These are phyloP conservation scores for Floccularia luteovirens DNA, from an alignment of 768 basidiomycete genomes.

Conservation along the genomic window DNA sequence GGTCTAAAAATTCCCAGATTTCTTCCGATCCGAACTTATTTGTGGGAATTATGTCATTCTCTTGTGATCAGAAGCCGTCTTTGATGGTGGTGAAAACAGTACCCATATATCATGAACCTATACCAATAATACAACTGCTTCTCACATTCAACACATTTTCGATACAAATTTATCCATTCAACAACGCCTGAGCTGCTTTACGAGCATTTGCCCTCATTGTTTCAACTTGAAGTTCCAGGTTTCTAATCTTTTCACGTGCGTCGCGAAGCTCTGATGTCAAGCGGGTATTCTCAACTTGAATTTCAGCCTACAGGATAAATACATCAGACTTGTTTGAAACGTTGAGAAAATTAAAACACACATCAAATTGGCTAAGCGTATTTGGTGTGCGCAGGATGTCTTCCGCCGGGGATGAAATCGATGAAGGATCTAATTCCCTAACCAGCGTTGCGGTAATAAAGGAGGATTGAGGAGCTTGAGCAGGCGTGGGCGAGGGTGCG, in stretches of 20 bases:
- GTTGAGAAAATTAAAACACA: constrained; percentile 1
- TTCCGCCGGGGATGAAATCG: too few species aligned
- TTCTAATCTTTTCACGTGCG: constrained; percentile 74
- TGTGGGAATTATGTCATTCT: too few species aligned
- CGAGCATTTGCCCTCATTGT: constrained; percentile 65
- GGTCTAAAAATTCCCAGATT: too few species aligned
- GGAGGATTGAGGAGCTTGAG: constrained; percentile 22
- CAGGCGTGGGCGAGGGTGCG: constrained; percentile 23
- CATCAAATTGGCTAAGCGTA: too few species aligned
- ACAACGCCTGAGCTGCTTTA: constrained; percentile 63
- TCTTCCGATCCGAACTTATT: too few species aligned
- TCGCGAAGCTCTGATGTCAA: constrained; percentile 67
- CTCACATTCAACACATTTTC: too few species aligned
- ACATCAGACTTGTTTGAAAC: not conserved
- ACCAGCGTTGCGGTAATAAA: constrained; percentile 18
- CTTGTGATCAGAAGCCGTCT: too few species aligned
- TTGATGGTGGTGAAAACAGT: too few species aligned
- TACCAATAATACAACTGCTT: too few species aligned
- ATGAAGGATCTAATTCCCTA: too few species aligned
- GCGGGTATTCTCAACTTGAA: constrained; percentile 51
- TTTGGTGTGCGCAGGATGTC: too few species aligned
- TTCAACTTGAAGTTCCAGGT: constrained; percentile 79
- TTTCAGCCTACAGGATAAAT: not conserved
- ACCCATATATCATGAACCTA: too few species aligned
- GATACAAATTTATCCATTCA: constrained; percentile 25